Evolutionary conservation across 495 filamentous ascomycete species (phyloP).

Genomic region (Lepidopterella palustris): DNA sequence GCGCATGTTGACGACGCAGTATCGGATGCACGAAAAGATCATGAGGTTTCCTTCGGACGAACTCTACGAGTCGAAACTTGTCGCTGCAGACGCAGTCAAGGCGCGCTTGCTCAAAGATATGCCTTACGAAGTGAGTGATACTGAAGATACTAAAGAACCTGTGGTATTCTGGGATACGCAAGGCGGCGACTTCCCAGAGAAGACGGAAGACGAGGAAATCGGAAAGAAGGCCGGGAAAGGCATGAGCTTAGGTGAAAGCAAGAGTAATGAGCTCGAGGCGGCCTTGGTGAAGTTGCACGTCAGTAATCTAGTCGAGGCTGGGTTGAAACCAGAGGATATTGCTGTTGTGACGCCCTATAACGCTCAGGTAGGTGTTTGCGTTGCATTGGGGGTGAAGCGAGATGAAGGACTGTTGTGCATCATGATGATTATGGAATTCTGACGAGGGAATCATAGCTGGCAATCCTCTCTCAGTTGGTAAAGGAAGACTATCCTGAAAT

Average conservation of each 20-base stretch:
- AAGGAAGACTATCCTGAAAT: conserved; percentile 76
- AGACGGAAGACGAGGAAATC: conserved; percentile 45
- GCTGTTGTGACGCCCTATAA: conserved; percentile 96
- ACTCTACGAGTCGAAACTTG: conserved; percentile 74
- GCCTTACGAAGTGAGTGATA: conserved; percentile 69
- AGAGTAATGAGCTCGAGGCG: conserved; percentile 90
- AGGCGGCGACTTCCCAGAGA: conserved; percentile 79
- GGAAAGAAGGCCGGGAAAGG: conserved; percentile 45
- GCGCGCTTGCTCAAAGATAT: conserved; percentile 67
- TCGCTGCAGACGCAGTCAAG: conserved; percentile 73
- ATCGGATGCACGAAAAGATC: conserved; percentile 94
- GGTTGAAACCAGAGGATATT: conserved; percentile 72
- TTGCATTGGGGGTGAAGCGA: background rate
- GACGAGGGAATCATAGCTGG: conserved; percentile 45
- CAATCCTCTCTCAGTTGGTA: conserved; percentile 63
- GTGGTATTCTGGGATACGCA: conserved; percentile 95
- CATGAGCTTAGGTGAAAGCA: conserved; percentile 69
- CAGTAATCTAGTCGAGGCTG: conserved; percentile 63
- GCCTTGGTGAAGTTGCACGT: conserved; percentile 73
- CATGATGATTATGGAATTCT: background rate
- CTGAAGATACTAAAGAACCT: conserved; percentile 82
- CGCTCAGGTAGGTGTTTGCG: conserved; percentile 57
- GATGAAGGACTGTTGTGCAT: background rate
- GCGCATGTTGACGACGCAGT: conserved; percentile 93
- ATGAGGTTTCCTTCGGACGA: conserved; percentile 90